Evolutionary conservation across 768 basidiomycete genomes (phyloP).

Genomic region (Lactarius sp.): DNA sequence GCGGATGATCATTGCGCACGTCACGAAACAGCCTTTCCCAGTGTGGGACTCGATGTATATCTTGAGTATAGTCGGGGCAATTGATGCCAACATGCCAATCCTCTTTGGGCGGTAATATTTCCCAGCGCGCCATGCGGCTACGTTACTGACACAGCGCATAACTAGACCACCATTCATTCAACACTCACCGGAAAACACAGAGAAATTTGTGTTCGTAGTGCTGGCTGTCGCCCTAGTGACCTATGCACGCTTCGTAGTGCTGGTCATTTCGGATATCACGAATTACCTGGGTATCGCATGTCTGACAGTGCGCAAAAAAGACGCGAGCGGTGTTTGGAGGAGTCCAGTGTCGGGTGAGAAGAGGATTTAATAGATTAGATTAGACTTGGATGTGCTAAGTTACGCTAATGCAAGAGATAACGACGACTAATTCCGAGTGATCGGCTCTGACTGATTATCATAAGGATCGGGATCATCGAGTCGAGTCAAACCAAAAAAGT

Average conservation of each 20-base stretch:
- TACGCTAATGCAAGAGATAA: neutral
- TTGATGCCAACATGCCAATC: constrained; percentile 77
- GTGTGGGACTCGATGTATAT: constrained; percentile 85
- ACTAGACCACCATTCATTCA: constrained; percentile 69
- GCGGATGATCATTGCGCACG: constrained; percentile 88
- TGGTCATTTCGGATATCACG: constrained; percentile 87
- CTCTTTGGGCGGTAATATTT: constrained; percentile 57
- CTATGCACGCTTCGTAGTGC: constrained; percentile 72
- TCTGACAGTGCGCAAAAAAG: constrained; percentile 87
- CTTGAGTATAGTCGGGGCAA: constrained; percentile 67
- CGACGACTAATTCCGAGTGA: neutral
- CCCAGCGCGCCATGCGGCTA: neutral
- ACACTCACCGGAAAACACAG: constrained; percentile 51
- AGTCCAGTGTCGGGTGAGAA: constrained; percentile 30
- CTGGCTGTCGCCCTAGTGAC: constrained; percentile 61
- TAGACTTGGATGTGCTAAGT: neutral
- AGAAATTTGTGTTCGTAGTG: constrained; percentile 68
- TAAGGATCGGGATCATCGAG: neutral
- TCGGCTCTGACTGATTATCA: neutral
- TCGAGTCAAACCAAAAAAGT: constrained; percentile 5
- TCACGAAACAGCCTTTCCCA: constrained; percentile 81
- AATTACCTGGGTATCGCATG: constrained; percentile 91
- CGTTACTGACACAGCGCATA: neutral
- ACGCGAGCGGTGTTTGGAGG: constrained; percentile 59
- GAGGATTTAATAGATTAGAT: constrained; percentile 2